phyloP scores from a whole-genome alignment of 768 basidiomycete genomes.

The Russula foetens region DNA sequence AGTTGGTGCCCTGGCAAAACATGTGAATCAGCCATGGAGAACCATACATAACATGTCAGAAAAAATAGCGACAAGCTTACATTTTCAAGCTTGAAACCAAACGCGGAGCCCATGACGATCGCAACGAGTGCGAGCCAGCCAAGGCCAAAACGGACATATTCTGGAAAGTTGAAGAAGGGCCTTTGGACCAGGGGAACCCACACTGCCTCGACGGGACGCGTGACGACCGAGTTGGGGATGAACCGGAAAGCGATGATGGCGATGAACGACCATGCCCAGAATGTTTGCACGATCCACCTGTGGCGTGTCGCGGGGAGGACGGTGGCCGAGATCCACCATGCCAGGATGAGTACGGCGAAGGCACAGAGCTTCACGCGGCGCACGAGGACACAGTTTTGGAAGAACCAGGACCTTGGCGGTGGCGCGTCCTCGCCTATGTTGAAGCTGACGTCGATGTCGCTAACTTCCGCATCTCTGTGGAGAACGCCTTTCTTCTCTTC shows the following conservation, averaged over 20 bases:
- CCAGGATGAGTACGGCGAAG: slow-evolving; percentile 56
- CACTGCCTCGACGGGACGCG: slow-evolving; percentile 59
- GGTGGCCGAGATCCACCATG: slow-evolving; percentile 80
- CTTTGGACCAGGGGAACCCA: slow-evolving; percentile 59
- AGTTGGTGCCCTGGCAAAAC: slow-evolving; percentile 42
- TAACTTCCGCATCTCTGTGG: too few relatives aligned
- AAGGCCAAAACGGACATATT: slow-evolving; percentile 44
- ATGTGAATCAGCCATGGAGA: not conserved
- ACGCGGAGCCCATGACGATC: slow-evolving; percentile 80
- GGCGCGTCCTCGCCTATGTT: too few relatives aligned
- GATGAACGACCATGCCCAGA: slow-evolving; percentile 67
- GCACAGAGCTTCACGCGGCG: too few relatives aligned
- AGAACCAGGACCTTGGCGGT: too few relatives aligned
- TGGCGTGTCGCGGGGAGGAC: slow-evolving; percentile 59
- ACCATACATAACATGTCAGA: too few relatives aligned
- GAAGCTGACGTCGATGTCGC: too few relatives aligned
- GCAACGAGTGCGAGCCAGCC: slow-evolving; percentile 74
- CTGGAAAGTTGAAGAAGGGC: slow-evolving; percentile 57
- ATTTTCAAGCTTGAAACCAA: slow-evolving; percentile 58
- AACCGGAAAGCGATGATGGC: slow-evolving; percentile 77
- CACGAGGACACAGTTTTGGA: too few relatives aligned
- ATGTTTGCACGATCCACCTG: slow-evolving; percentile 74
- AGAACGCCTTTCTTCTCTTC: too few relatives aligned
- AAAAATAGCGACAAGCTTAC: slow-evolving; percentile 30
- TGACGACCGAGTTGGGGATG: slow-evolving; percentile 62